Conservation (phyloP, 768 basidiomycete species). For the Lyophyllum shimeji region DNA sequence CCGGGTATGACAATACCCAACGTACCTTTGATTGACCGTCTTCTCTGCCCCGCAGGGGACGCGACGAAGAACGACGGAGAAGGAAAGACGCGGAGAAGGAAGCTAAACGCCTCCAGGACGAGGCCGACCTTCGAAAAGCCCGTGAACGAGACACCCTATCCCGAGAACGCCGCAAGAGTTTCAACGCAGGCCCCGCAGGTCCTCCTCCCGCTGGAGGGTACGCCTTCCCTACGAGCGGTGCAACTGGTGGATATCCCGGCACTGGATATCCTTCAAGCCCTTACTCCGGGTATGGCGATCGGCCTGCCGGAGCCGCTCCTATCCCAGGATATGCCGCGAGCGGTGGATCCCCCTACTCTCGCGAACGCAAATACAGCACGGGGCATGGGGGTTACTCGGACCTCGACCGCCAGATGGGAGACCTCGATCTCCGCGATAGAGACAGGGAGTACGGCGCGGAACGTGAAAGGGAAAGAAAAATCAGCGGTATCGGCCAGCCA, state of each 20-base stretch:
- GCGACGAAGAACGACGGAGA: conserved; percentile 42
- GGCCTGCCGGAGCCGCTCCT: conserved; percentile 11
- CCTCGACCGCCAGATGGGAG: conserved; percentile 40
- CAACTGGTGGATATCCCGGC: conserved; percentile 21
- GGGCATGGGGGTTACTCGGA: conserved; percentile 28
- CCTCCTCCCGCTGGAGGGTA: conserved; percentile 22
- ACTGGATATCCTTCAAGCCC: conserved; percentile 27
- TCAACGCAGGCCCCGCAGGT: conserved; percentile 38
- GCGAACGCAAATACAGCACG: conserved; percentile 34
- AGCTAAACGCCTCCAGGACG: conserved; percentile 48
- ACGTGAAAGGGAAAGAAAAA: conserved; percentile 34
- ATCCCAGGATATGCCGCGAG: conserved; percentile 23
- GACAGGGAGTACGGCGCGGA: conserved; percentile 30
- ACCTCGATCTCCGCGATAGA: conserved; percentile 39
- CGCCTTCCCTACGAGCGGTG: conserved; percentile 30
- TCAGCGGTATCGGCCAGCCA: conserved; percentile 35
- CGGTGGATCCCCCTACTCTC: conserved; percentile 21
- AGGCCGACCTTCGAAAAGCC: conserved; percentile 54
- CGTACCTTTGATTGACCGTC: conserved; percentile 5
- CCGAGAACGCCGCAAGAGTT: conserved; percentile 56
- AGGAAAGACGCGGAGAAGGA: conserved; percentile 45
- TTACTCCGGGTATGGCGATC: conserved; percentile 20
- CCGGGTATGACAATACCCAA: conserved; percentile 4
- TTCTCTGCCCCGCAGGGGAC: conserved; percentile 37
- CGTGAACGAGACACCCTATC: conserved; percentile 55